phyloP scores from a whole-genome alignment of 2,329 filamentous ascomycete species.

The Cladophialophora exuberans region DNA sequence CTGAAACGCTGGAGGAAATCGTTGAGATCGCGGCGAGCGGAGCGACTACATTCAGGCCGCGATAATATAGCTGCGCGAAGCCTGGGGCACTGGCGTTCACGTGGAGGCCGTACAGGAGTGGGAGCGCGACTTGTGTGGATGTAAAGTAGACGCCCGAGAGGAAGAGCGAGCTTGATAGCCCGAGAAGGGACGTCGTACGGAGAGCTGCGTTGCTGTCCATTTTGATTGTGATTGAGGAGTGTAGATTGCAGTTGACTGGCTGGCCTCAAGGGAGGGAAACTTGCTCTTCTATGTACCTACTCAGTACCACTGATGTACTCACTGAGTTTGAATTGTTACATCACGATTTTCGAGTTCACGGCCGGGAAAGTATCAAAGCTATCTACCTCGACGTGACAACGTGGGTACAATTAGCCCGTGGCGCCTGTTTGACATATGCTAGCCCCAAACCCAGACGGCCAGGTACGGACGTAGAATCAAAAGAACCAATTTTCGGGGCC shows the following conservation, averaged over 20 bases:
- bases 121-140: constrained; percentile 19
- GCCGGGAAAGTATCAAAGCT: no score
- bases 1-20: constrained; percentile 10
- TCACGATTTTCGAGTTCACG: no score
- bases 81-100: constrained; percentile 9
- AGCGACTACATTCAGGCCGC: constrained; percentile 15
- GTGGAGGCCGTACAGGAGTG: constrained; percentile 17
- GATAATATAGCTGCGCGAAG: constrained; percentile 22
- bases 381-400: no score
- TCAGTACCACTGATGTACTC: no score
- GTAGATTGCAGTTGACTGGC: no score
- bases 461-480: not conserved
- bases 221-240: no score
- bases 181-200: constrained; percentile 10
- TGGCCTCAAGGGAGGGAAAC: no score
- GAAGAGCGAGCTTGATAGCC: constrained; percentile 13
- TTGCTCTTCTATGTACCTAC: no score
- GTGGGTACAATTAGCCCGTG: no score
- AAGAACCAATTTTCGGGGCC: not conserved
- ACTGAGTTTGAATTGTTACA: no score
- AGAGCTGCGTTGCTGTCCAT: no score
- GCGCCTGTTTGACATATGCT: no score
- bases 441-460: not conserved
- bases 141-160: constrained; percentile 22
- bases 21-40: constrained; percentile 17